These are phyloP conservation scores for Onygenales sp. DNA, from an alignment of 2,329 filamentous ascomycete species.

Conservation along the genomic window DNA sequence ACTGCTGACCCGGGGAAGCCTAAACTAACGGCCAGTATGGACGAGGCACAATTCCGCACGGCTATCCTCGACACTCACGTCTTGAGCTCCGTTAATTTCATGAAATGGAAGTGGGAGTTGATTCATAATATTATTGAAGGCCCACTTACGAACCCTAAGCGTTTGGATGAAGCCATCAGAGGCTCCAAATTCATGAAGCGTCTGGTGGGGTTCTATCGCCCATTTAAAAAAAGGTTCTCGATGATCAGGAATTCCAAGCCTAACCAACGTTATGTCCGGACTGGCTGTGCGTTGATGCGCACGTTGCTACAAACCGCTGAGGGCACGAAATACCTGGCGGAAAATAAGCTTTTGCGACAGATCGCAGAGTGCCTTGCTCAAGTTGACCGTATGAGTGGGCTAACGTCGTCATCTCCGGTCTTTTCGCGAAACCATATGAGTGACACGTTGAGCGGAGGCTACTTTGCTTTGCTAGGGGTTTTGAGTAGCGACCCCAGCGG, in stretches of 20 bases:
- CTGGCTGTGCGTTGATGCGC: slow-evolving; percentile 79
- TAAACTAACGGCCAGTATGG: slow-evolving; percentile 52
- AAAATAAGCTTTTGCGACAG: slow-evolving; percentile 88
- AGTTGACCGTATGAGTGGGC: slow-evolving; percentile 68
- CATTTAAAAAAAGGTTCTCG: slow-evolving; percentile 93
- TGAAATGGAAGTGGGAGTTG: slow-evolving; percentile 96
- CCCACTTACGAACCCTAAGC: slow-evolving; percentile 79
- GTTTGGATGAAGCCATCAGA: slow-evolving; percentile 87
- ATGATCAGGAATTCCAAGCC: slow-evolving; percentile 82
- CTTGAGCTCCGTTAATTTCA: slow-evolving; percentile 76
- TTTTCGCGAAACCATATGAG: slow-evolving; percentile 78
- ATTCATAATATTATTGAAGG: slow-evolving; percentile 88
- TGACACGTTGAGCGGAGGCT: slow-evolving; percentile 83
- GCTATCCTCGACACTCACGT: slow-evolving; percentile 67
- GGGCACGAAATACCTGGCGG: slow-evolving; percentile 72
- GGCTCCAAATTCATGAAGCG: slow-evolving; percentile 95
- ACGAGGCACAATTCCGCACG: slow-evolving; percentile 54
- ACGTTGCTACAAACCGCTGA: slow-evolving; percentile 78
- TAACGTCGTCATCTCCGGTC: slow-evolving; percentile 67
- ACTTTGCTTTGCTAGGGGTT: slow-evolving; percentile 85
- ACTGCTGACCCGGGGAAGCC: slow-evolving; percentile 35
- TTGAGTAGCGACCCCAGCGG: slow-evolving; percentile 75
- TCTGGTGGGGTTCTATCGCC: slow-evolving; percentile 86
- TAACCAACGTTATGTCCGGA: slow-evolving; percentile 86
- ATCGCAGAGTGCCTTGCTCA: slow-evolving; percentile 94